These are phyloP conservation scores for Omphalotus guepiniiformis DNA, from an alignment of 768 basidiomycete genomes.

Conservation along the genomic window DNA sequence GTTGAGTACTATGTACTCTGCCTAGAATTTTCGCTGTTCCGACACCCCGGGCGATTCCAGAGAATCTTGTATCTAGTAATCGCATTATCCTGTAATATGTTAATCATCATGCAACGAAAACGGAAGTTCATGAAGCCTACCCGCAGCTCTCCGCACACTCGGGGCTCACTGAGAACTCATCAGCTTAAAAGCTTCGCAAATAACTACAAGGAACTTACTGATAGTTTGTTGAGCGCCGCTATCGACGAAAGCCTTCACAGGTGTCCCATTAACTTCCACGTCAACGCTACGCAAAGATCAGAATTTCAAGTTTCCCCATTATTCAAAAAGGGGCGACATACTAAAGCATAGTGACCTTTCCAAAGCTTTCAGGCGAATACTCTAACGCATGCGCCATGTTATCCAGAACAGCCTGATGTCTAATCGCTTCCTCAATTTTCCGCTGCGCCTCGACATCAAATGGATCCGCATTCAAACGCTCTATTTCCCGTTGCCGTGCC, in stretches of 20 bases:
- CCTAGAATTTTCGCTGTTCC: conserved; percentile 94
- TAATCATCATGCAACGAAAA: conserved; percentile 2
- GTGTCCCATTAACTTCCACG: conserved; percentile 87
- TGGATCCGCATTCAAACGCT: conserved; percentile 78
- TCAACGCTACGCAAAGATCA: conserved; percentile 56
- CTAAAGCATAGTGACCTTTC: conserved; percentile 96
- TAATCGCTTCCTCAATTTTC: conserved; percentile 90
- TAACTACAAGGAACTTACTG: conserved; percentile 48
- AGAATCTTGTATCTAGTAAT: conserved; percentile 79
- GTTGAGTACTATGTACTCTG: conserved; percentile 87
- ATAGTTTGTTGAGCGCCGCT: conserved; percentile 97
- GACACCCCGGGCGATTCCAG: conserved; percentile 89
- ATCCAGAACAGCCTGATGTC: conserved; percentile 85
- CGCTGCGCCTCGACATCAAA: conserved; percentile 90
- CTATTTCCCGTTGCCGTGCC: conserved; percentile 56
- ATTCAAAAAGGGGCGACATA: conserved; percentile 38
- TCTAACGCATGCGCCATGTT: conserved; percentile 94
- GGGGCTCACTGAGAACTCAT: conserved; percentile 65
- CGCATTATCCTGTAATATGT: conserved; percentile 73
- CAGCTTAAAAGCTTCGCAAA: conserved; percentile 2
- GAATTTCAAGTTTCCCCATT: too few relatives aligned
- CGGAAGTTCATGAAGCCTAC: conserved; percentile 36
- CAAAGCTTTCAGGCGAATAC: conserved; percentile 90
- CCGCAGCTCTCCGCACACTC: conserved; percentile 90
- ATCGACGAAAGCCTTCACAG: conserved; percentile 96